Base-by-base conservation (phyloP, 148 eudicot species). In the Cornus florida region DNA sequence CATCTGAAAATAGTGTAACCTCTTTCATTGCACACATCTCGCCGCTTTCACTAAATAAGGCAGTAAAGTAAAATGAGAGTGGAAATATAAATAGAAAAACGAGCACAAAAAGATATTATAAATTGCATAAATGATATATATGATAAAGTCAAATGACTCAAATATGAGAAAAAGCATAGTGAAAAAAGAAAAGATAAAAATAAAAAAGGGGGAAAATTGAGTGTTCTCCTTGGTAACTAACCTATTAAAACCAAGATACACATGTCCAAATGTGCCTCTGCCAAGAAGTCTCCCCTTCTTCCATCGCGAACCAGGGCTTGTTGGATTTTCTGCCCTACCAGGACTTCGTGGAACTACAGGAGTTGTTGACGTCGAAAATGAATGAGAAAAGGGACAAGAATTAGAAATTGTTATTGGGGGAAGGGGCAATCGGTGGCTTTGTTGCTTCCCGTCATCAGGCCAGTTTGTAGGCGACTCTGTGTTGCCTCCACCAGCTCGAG, bases 1-100 rank as follows among this genome's bases (percentile, higher is more conserved):
- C 90, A 80, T 88, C 92, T 39, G 90, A 78, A 83, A 87, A 87
- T 78, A 90, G 71, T 38, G 83, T 77, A 48, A 90, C 92, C 82
- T 90, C 92, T 84, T 90, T 90, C 90, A 88, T 90, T 77, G 93
- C 93, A 87, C 93, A 88, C 91, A 88, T 86, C 78, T 86, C 89
- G 19, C 93, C 93, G 53, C 83, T 86, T 80, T 86, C 91, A 75
- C 93, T 90, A 74, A 73, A 74, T 64, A 82, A 66, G 38, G 41
- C 72, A 80, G 48, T 13, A 62, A 31, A 72, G 66, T 43, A 50
- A 57, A 9, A n/a, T 67, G 35, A 31, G 43, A 77, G 20, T 2
- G 24, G 31, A n/a, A 28, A 31, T 22, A 11, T n/a, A 48, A 28
- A 46, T 19, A 67, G 24, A 28, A 24, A 67, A 43, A 43, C 33